These are phyloP conservation scores for Anastatica hierochuntica DNA, from an alignment of 345 rosid genomes.

Conservation along the genomic window DNA sequence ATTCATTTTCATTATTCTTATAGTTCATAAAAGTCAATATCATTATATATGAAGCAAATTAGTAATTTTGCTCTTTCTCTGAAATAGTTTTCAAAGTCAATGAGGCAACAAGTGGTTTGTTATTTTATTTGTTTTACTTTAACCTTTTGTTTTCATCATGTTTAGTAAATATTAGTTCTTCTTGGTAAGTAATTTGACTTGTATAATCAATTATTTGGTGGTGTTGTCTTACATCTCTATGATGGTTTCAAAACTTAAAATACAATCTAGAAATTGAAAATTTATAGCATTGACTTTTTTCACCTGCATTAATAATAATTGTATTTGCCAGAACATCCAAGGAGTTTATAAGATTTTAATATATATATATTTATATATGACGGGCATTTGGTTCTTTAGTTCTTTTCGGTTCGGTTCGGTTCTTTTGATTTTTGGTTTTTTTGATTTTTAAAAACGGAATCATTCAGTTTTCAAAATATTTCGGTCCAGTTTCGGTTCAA, in stretches of 20 bases:
- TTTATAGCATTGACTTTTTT: conserved; percentile 8
- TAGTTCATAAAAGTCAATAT: conserved; percentile 8
- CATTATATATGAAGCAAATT: conserved; percentile 14
- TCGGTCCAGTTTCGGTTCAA: no score
- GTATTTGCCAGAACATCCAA: conserved; percentile 13
- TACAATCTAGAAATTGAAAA: background rate
- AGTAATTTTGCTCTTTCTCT: conserved; percentile 7
- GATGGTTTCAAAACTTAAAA: background rate
- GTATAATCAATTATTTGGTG: background rate
- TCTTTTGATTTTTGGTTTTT: no score
- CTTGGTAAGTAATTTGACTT: no score
- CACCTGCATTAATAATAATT: conserved; percentile 9
- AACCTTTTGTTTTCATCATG: conserved; percentile 1
- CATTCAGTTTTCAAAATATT: no score
- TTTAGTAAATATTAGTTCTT: background rate
- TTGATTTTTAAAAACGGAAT: background rate
- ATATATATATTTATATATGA: no score
- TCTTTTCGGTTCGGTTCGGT: no score
- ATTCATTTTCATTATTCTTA: background rate
- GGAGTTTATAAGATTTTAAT: conserved; percentile 17
- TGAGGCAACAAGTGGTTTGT: conserved; percentile 15
- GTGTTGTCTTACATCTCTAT: no score
- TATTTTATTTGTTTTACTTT: background rate
- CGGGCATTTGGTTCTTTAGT: no score
- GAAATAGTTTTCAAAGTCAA: conserved; percentile 17